Conservation (phyloP, 768 basidiomycete genomes). For the Kwoniella sp. region DNA sequence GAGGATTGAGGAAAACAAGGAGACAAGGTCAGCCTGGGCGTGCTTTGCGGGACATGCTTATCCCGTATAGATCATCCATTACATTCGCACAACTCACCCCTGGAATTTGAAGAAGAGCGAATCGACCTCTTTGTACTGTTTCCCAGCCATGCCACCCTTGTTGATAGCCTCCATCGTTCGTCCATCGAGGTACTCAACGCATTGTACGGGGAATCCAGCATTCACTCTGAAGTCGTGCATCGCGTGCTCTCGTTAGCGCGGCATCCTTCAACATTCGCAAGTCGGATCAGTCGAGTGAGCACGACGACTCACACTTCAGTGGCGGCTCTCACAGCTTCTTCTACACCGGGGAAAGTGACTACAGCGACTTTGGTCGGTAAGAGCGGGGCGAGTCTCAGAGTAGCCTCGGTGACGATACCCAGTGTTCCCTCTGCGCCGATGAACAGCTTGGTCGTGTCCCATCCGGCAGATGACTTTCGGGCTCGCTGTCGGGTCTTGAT, state of each 20-base stretch:
- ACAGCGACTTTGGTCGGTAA: conserved; percentile 84
- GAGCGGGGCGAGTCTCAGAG: conserved; percentile 76
- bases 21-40: too few relatives aligned
- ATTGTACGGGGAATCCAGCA: conserved; percentile 76
- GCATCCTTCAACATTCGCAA: too few relatives aligned
- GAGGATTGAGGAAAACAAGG: too few relatives aligned
- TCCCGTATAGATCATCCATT: background rate
- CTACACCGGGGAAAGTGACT: conserved; percentile 79
- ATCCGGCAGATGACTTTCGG: conserved; percentile 79
- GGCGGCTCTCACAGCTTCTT: conserved; percentile 76
- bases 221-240: conserved; percentile 59
- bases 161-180: conserved; percentile 76
- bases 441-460: conserved; percentile 83
- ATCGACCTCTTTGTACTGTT: conserved; percentile 69
- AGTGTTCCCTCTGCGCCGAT: conserved; percentile 88
- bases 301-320: conserved; percentile 64
- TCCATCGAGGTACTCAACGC: conserved; percentile 83
- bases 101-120: conserved; percentile 92
- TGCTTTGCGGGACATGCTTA: too few relatives aligned
- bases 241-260: background rate
- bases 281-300: background rate
- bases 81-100: conserved; percentile 57
- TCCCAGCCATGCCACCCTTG: conserved; percentile 64
- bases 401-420: conserved; percentile 89
- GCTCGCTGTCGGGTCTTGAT: conserved; percentile 74